These are phyloP conservation scores for Leccinum subtestaceum DNA, from an alignment of 768 basidiomycete species.

Conservation along the genomic window DNA sequence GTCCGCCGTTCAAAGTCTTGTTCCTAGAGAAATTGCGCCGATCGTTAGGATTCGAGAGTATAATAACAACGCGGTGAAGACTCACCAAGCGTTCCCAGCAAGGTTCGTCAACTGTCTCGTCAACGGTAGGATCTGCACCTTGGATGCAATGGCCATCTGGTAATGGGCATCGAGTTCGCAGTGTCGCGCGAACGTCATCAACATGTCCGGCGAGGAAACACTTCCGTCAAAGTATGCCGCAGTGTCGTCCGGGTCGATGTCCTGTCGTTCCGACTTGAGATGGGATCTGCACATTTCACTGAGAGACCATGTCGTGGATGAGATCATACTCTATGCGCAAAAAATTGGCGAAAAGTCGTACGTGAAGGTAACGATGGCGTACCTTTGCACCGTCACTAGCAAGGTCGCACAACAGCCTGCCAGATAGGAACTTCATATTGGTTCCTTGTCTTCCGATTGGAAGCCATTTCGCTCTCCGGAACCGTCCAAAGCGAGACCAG, in stretches of 20 bases:
- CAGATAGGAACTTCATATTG: slow-evolving; percentile 80
- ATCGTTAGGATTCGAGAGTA: background rate
- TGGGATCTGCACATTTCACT: slow-evolving; percentile 96
- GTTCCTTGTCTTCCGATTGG: slow-evolving; percentile 76
- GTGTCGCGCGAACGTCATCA: slow-evolving; percentile 87
- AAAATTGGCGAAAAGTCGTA: background rate
- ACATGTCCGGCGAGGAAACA: slow-evolving; percentile 66
- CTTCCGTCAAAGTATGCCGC: slow-evolving; percentile 85
- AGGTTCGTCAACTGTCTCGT: slow-evolving; percentile 93
- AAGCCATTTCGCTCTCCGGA: slow-evolving; percentile 83
- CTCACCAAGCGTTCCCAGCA: slow-evolving; percentile 94
- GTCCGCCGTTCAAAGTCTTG: slow-evolving; percentile 94
- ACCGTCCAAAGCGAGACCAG: slow-evolving; percentile 91
- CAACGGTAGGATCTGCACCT: slow-evolving; percentile 90
- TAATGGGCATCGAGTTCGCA: slow-evolving; percentile 96
- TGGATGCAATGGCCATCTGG: slow-evolving; percentile 93
- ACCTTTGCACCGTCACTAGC: slow-evolving; percentile 95
- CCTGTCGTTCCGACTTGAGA: slow-evolving; percentile 81
- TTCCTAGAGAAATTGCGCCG: slow-evolving; percentile 56
- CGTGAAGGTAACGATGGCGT: slow-evolving; percentile 13
- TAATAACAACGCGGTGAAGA: background rate
- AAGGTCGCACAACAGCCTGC: slow-evolving; percentile 87
- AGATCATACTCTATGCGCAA: slow-evolving; percentile 78
- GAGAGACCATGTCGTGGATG: slow-evolving; percentile 96
- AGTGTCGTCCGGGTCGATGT: slow-evolving; percentile 95